These are phyloP conservation scores for Linnemannia hyalina DNA, from an alignment of 192 early-diverging fungal genomes.

Conservation along the genomic window DNA sequence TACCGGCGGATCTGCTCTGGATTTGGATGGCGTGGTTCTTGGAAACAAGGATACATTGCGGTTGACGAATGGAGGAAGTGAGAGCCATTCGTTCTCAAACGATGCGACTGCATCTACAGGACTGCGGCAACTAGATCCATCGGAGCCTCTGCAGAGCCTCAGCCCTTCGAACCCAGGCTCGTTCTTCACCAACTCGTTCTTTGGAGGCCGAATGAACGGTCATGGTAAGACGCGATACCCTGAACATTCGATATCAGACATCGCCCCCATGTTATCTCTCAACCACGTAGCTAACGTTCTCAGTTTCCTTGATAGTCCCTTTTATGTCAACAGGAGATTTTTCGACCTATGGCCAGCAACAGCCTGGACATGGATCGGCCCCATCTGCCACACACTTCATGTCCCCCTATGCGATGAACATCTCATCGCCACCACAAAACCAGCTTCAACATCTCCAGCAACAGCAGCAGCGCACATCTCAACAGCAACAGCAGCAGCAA, in stretches of 20 bases:
- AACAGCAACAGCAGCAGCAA: conserved; percentile 20
- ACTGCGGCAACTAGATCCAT: background rate
- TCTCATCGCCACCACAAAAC: conserved; percentile 26
- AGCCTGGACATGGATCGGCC: conserved; percentile 38
- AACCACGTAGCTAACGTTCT: background rate
- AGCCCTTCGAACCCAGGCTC: conserved; percentile 36
- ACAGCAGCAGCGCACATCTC: conserved; percentile 3
- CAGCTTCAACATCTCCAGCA: conserved; percentile 15
- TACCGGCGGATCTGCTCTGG: conserved; percentile 33
- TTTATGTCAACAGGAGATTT: conserved; percentile 38
- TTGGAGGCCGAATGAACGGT: conserved; percentile 32
- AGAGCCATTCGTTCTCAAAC: conserved; percentile 13
- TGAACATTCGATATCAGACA: background rate
- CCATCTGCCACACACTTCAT: conserved; percentile 30
- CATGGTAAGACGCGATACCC: conserved; percentile 21
- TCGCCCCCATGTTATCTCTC: background rate
- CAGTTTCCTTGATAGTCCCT: conserved; percentile 14
- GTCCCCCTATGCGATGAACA: conserved; percentile 40
- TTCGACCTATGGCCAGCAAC: conserved; percentile 31
- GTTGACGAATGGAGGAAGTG: background rate
- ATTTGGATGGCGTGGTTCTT: conserved; percentile 32
- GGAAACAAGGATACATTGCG: conserved; percentile 22
- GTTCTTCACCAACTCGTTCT: conserved; percentile 45
- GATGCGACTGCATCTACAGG: background rate
- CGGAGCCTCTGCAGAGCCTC: background rate